phyloP scores from a whole-genome alignment of 352 stramenopile genomes.

The Globisporangium splendens region DNA sequence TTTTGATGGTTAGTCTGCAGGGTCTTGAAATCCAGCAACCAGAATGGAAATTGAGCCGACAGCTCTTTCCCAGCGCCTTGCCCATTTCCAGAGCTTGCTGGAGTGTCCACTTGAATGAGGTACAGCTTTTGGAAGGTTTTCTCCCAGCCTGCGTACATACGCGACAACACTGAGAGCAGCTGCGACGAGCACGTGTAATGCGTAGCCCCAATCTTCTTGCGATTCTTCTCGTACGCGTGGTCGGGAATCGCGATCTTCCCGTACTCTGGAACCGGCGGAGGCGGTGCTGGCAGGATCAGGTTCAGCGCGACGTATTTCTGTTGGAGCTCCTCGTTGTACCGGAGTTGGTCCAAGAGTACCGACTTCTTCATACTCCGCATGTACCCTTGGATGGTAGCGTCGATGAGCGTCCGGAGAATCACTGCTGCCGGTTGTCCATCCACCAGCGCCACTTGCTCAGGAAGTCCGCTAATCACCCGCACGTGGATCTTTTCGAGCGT shows the following conservation, averaged over 20 bases:
- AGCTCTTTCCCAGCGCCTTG: constrained; percentile 23
- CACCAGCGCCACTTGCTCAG: constrained; percentile 46
- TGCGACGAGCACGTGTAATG: constrained; percentile 62
- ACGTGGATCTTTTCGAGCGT: constrained; percentile 84
- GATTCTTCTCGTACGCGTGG: constrained; percentile 59
- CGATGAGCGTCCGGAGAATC: constrained; percentile 82
- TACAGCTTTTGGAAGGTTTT: constrained; percentile 78
- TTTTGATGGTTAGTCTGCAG: constrained; percentile 74
- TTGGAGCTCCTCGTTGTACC: constrained; percentile 48
- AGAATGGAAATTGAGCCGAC: constrained; percentile 71
- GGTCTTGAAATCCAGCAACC: constrained; percentile 80
- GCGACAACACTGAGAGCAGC: constrained; percentile 77
- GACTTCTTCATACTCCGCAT: constrained; percentile 92
- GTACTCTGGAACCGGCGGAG: constrained; percentile 27
- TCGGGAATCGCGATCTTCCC: constrained; percentile 81
- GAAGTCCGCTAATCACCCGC: constrained; percentile 80
- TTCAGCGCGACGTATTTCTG: constrained; percentile 69
- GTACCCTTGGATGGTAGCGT: constrained; percentile 88
- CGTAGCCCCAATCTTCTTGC: constrained; percentile 33
- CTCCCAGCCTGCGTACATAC: constrained; percentile 90
- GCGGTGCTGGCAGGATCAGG: constrained; percentile 36
- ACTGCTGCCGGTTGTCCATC: constrained; percentile 54
- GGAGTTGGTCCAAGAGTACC: constrained; percentile 67
- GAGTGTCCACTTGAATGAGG: constrained; percentile 57
- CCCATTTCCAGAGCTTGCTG: constrained; percentile 4